These are phyloP conservation scores for Paxillus involutus DNA, from an alignment of 768 basidiomycete species.

Conservation along the genomic window DNA sequence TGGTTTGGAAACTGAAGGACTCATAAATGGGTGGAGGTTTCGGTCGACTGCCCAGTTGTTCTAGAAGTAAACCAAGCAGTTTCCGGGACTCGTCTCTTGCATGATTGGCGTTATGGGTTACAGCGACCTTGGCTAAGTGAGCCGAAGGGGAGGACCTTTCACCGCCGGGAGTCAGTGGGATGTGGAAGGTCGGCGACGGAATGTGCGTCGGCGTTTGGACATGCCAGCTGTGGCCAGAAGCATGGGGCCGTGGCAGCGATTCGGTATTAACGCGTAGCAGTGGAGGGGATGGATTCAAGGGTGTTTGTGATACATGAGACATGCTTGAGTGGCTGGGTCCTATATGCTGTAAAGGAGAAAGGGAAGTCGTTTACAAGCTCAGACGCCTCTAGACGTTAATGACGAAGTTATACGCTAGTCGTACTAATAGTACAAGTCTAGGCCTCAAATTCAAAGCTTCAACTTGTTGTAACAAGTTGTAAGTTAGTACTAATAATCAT, in stretches of 20 bases:
- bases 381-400: not conserved
- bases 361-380: too few relatives aligned
- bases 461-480: too few relatives aligned
- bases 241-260: not conserved
- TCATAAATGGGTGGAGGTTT: conserved; percentile 56
- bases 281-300: conserved; percentile 2
- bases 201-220: conserved; percentile 16
- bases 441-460: too few relatives aligned
- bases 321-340: not conserved
- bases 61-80: conserved; percentile 62
- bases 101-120: conserved; percentile 33
- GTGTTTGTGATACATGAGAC: not conserved
- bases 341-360: not conserved
- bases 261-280: conserved; percentile 11
- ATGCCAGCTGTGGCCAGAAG: not conserved
- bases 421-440: too few relatives aligned
- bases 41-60: conserved; percentile 57
- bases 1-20: conserved; percentile 28
- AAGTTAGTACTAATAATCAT: too few relatives aligned
- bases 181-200: conserved; percentile 26
- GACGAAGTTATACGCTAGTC: not conserved
- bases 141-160: conserved; percentile 26
- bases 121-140: conserved; percentile 16
- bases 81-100: conserved; percentile 66
- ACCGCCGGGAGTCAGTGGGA: conserved; percentile 25